Evolutionary conservation across 2,329 filamentous ascomycete species (phyloP).

Genomic region (Penicillium sp.): DNA sequence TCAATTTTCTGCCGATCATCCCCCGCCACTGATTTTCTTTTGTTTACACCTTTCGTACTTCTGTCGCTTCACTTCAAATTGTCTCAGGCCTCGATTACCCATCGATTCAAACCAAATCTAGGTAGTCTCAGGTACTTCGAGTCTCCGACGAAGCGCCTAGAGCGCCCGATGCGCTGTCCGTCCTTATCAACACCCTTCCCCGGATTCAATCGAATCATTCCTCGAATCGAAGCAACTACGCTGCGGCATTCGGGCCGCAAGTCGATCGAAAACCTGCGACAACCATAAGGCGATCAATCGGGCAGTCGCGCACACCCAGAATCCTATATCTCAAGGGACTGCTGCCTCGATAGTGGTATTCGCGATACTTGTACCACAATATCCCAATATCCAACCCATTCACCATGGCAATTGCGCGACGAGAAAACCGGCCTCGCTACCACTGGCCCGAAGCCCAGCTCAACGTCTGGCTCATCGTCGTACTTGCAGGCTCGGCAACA

Average conservation of each 20-base stretch:
- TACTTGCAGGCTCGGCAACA: slow-evolving; percentile 54
- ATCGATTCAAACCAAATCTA: background rate
- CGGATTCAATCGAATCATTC: background rate
- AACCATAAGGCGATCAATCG: slow-evolving; percentile 1
- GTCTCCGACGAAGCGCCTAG: slow-evolving; percentile 9
- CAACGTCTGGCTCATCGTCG: slow-evolving; percentile 61
- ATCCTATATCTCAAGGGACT: background rate
- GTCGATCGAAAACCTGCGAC: background rate
- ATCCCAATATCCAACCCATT: background rate
- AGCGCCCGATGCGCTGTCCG: slow-evolving; percentile 26
- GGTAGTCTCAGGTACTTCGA: background rate
- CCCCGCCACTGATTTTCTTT: slow-evolving; percentile 7
- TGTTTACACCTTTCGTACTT: background rate
- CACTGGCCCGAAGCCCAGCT: slow-evolving; percentile 63
- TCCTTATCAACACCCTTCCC: slow-evolving; percentile 12
- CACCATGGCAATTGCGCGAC: slow-evolving; percentile 33
- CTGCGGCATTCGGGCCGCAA: slow-evolving; percentile 2
- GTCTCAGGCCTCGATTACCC: background rate
- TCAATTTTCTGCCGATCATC: slow-evolving; percentile 21
- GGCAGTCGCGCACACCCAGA: slow-evolving; percentile 4
- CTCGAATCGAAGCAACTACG: background rate
- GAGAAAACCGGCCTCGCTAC: slow-evolving; percentile 46
- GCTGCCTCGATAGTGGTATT: background rate
- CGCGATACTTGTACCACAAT: background rate
- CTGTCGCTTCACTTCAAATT: background rate